Conservation (phyloP, 148 eudicot species). For the Silene latifolia region DNA sequence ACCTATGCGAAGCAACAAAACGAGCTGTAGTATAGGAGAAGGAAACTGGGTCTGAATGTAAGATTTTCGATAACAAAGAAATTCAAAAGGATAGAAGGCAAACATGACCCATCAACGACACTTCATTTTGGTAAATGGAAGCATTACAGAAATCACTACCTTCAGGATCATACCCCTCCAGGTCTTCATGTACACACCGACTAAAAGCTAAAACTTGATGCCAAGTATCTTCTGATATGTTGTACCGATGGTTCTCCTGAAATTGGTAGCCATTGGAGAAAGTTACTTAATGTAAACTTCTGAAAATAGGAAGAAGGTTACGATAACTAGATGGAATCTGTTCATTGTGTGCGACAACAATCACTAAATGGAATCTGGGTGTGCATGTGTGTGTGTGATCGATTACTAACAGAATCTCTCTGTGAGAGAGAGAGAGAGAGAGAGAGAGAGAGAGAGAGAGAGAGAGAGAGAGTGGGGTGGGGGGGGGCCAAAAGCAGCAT, state of each 20-base stretch:
- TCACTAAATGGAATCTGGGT: no score
- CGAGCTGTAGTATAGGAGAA: no score
- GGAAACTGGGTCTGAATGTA: no score
- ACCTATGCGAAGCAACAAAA: no score
- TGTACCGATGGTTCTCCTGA: conserved; percentile 79
- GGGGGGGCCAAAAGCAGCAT: not conserved
- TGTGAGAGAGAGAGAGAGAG: no score
- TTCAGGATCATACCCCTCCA: conserved; percentile 94
- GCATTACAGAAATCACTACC: conserved; percentile 41
- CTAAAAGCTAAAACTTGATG: conserved; percentile 89
- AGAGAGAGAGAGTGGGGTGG: no score
- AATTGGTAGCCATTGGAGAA: conserved; percentile 3
- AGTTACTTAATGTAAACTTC: not conserved
- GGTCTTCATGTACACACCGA: conserved; percentile 90
- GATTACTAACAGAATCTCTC: no score
- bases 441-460: no score
- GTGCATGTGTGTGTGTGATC: no score
- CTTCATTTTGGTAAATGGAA: not conserved
- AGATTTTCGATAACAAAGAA: no score
- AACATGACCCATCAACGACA: not conserved
- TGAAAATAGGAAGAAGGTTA: not conserved
- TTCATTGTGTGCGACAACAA: no score
- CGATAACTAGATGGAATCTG: no score
- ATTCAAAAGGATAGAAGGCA: not conserved
- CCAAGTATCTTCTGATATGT: conserved; percentile 96